A percentile compares a stretch with the other conserved stretches of the same genome.
phyloP scores from a whole-genome alignment of 179 eudicot species.

The Nepenthes alata region DNA sequence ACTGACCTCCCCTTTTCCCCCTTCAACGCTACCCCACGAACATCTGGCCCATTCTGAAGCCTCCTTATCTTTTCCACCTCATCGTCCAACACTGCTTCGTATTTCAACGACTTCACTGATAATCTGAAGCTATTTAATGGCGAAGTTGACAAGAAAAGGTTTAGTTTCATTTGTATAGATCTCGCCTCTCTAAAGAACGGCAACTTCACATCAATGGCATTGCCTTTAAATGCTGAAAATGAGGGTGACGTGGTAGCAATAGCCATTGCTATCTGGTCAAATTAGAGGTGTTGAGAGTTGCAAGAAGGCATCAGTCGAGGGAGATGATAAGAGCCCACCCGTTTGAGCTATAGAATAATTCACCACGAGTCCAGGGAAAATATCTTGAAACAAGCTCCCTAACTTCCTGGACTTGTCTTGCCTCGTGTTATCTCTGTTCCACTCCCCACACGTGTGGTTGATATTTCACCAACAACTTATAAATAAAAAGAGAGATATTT shows the following conservation, averaged over 20 bases:
- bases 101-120: constrained; percentile 16
- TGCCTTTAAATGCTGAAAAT: not conserved
- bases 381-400: constrained; percentile 1
- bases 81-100: constrained; percentile 33
- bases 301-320: not conserved
- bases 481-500: too few species aligned
- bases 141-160: constrained; percentile 1
- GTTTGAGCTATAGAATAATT: not conserved
- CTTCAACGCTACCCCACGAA: constrained; percentile 74
- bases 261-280: not conserved
- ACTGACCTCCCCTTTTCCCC: constrained; percentile 70
- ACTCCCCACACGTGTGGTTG: too few species aligned
- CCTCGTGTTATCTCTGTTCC: not conserved
- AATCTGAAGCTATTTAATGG: not conserved
- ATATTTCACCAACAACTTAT: too few species aligned
- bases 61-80: constrained; percentile 62
- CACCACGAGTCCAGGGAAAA: not conserved
- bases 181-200: not conserved
- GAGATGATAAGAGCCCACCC: not conserved
- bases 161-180: not conserved
- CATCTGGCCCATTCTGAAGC: constrained; percentile 87
- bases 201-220: not conserved
- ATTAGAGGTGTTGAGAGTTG: not conserved
- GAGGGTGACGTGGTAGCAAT: not conserved
- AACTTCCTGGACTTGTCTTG: not conserved